A percentile compares a stretch with the other conserved stretches of the same genome.
Evolutionary conservation across 305 asterid genomes (phyloP).

Genomic region (Plantago lanceolata): DNA sequence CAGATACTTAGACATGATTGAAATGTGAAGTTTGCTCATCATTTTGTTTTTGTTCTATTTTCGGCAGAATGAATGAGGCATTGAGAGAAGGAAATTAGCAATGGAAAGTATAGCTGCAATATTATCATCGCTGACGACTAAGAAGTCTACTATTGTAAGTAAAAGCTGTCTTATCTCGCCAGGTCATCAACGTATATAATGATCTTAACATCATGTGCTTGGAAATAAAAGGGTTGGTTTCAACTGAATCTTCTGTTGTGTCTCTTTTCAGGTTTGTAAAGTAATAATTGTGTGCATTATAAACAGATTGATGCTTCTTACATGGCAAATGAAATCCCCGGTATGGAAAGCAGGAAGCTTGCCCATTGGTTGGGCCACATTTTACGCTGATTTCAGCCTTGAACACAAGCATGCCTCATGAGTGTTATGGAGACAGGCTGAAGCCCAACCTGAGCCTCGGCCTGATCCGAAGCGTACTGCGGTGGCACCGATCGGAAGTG

Average conservation of each 20-base stretch:
- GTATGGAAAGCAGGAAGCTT: slow-evolving; percentile 70
- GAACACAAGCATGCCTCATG: no score
- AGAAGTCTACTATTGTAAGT: slow-evolving; percentile 52
- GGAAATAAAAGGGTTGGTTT: no score
- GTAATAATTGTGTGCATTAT: neutral
- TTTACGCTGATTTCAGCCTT: no score
- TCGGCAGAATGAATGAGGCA: slow-evolving; percentile 84
- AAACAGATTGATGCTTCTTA: slow-evolving; percentile 22
- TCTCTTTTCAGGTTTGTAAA: no score
- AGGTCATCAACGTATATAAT: neutral
- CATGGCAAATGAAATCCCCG: slow-evolving; percentile 59
- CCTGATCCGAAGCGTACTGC: no score
- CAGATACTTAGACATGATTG: no score
- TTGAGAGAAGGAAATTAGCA: slow-evolving; percentile 56
- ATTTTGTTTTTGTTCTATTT: slow-evolving; percentile 7
- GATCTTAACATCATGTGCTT: slow-evolving; percentile 17
- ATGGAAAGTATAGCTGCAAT: slow-evolving; percentile 59
- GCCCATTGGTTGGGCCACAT: slow-evolving; percentile 85
- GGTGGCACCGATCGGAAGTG: no score
- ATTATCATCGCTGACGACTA: slow-evolving; percentile 52
- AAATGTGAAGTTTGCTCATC: slow-evolving; percentile 12
- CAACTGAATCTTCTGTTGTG: no score
- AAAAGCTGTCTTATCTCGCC: neutral
- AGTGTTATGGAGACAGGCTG: no score
- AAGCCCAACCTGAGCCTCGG: no score